A percentile compares a stretch with the other conserved stretches of the same genome.
phyloP scores from a whole-genome alignment of 208 protist species.

The Vickermania ingenoplastis region DNA sequence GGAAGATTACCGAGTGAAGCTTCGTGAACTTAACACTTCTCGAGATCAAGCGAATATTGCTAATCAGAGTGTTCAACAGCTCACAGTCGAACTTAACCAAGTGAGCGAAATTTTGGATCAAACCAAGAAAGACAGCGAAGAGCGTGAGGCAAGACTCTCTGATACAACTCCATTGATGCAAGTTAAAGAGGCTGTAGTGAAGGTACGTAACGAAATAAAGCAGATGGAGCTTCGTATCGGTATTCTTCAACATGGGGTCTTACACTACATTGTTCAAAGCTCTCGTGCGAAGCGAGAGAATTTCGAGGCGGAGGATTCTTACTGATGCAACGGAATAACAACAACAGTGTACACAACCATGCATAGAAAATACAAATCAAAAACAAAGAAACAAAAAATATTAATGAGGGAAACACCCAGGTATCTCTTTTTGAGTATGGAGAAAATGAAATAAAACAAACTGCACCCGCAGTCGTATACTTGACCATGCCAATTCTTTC shows the following conservation, averaged over 20 bases:
- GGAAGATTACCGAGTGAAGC: slow-evolving; percentile 81
- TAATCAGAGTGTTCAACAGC: slow-evolving; percentile 77
- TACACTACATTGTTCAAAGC: slow-evolving; percentile 76
- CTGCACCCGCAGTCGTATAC: too few relatives aligned
- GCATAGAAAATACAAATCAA: too few relatives aligned
- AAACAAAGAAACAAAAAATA: too few relatives aligned
- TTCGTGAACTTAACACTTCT: slow-evolving; percentile 76
- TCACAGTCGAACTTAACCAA: slow-evolving; percentile 83
- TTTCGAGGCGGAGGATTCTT: not conserved
- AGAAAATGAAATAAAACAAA: too few relatives aligned
- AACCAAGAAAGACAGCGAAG: slow-evolving; percentile 78
- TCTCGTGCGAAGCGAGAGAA: slow-evolving; percentile 61
- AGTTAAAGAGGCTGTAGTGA: slow-evolving; percentile 79
- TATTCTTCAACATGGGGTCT: slow-evolving; percentile 83
- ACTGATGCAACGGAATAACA: slow-evolving; percentile 1
- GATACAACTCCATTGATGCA: slow-evolving; percentile 85
- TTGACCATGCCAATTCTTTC: too few relatives aligned
- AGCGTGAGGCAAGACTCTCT: slow-evolving; percentile 78
- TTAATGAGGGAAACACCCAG: too few relatives aligned
- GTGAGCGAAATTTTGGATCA: slow-evolving; percentile 79
- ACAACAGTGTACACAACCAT: too few relatives aligned
- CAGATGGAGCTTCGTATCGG: slow-evolving; percentile 86
- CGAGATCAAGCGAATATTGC: slow-evolving; percentile 68
- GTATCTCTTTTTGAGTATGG: too few relatives aligned
- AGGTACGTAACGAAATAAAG: slow-evolving; percentile 82